These are phyloP conservation scores for Chaetomidium leptoderma DNA, from an alignment of 495 filamentous ascomycete species.

Conservation along the genomic window DNA sequence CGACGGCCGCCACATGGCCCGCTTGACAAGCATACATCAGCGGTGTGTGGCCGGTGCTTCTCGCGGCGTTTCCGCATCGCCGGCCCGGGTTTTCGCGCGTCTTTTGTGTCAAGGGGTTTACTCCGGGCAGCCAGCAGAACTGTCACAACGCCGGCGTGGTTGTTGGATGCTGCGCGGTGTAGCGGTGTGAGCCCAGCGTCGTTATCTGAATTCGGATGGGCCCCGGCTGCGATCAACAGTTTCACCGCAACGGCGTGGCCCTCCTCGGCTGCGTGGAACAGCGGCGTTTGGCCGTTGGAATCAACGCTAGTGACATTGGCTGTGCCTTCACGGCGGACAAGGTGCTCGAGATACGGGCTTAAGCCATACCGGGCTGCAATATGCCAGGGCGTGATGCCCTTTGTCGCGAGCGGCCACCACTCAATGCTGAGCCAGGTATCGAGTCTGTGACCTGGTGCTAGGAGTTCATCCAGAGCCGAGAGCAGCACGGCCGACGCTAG, in stretches of 20 bases:
- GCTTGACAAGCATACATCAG: slow-evolving; percentile 28
- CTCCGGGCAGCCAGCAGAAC: slow-evolving; percentile 29
- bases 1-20: slow-evolving; percentile 24
- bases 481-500: slow-evolving; percentile 1
- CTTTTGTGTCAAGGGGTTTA: slow-evolving; percentile 30
- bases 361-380: slow-evolving; percentile 16
- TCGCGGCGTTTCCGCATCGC: slow-evolving; percentile 4
- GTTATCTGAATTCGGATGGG: slow-evolving; percentile 19
- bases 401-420: background rate
- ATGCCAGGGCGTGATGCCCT: slow-evolving; percentile 4
- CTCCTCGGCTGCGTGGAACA: slow-evolving; percentile 10
- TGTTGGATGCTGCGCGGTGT: slow-evolving; percentile 22
- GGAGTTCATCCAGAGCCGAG: slow-evolving; percentile 8
- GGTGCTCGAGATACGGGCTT: slow-evolving; percentile 12
- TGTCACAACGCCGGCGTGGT: slow-evolving; percentile 21
- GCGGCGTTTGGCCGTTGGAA: background rate
- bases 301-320: background rate
- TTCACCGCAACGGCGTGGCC: slow-evolving; percentile 9
- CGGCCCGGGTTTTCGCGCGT: slow-evolving; percentile 20
- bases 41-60: slow-evolving; percentile 9
- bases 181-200: slow-evolving; percentile 25
- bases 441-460: slow-evolving; percentile 1
- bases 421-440: slow-evolving; percentile 11
- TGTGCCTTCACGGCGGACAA: background rate
- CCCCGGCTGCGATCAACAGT: slow-evolving; percentile 15